These are phyloP conservation scores for Xylaria grammica DNA, from an alignment of 495 filamentous ascomycete genomes.

Conservation along the genomic window DNA sequence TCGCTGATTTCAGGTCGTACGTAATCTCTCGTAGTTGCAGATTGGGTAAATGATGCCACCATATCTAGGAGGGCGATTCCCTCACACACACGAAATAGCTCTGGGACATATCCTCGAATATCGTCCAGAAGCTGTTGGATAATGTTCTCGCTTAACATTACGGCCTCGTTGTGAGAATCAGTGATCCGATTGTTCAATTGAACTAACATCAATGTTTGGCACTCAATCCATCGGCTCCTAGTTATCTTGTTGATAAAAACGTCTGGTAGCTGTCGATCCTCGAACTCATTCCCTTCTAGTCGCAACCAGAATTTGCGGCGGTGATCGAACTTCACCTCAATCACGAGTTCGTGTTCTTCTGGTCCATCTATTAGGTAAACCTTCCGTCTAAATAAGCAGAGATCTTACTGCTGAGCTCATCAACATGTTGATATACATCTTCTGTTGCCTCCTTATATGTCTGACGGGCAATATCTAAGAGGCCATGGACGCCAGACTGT, in stretches of 20 bases:
- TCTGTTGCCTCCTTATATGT: slow-evolving; percentile 84
- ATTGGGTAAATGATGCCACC: slow-evolving; percentile 80
- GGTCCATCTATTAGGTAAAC: not conserved
- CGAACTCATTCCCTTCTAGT: slow-evolving; percentile 67
- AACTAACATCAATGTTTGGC: slow-evolving; percentile 81
- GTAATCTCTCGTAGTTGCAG: slow-evolving; percentile 80
- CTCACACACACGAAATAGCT: slow-evolving; percentile 80
- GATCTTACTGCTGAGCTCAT: slow-evolving; percentile 63
- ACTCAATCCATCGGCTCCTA: slow-evolving; percentile 77
- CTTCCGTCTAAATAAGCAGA: not conserved
- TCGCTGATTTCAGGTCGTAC: slow-evolving; percentile 75
- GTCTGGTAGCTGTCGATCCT: slow-evolving; percentile 65
- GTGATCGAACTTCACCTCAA: slow-evolving; percentile 77
- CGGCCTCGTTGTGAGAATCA: slow-evolving; percentile 80
- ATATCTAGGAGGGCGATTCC: slow-evolving; percentile 91
- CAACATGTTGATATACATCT: slow-evolving; percentile 73
- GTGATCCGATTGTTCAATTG: slow-evolving; percentile 76
- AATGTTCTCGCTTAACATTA: slow-evolving; percentile 74
- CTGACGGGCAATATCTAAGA: slow-evolving; percentile 85
- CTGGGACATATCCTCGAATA: slow-evolving; percentile 68
- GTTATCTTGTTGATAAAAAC: slow-evolving; percentile 77
- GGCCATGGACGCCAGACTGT: slow-evolving; percentile 80
- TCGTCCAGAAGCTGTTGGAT: slow-evolving; percentile 72
- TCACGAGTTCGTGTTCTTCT: slow-evolving; percentile 63
- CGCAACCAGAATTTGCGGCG: slow-evolving; percentile 81